A percentile compares a stretch with the other conserved stretches of the same genome.
phyloP scores from a whole-genome alignment of 768 basidiomycete species.

The Trametes meyenii region DNA sequence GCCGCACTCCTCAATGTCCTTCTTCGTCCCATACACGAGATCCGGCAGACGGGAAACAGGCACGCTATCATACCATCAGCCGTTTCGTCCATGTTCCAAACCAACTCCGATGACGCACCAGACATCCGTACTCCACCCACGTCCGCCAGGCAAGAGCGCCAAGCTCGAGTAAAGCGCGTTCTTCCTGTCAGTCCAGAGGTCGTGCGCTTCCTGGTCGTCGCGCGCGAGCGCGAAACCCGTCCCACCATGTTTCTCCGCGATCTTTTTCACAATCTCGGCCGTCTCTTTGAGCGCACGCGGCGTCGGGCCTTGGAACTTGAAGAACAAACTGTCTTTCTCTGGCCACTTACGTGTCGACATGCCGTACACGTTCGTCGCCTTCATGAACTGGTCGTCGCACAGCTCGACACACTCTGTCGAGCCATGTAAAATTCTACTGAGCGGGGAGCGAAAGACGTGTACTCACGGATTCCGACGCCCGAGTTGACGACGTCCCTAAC shows the following conservation, averaged over 20 bases:
- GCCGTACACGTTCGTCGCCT: conserved; percentile 58
- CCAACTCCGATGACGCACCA: conserved; percentile 47
- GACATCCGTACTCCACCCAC: conserved; percentile 76
- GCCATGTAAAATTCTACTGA: neutral
- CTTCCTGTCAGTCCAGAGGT: conserved; percentile 77
- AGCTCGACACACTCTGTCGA: conserved; percentile 80
- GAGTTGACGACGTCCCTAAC: conserved; percentile 69
- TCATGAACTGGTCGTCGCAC: conserved; percentile 72
- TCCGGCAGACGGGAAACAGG: conserved; percentile 68
- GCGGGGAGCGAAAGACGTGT: neutral
- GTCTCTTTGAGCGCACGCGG: conserved; percentile 61
- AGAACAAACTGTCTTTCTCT: conserved; percentile 73
- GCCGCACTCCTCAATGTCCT: conserved; percentile 61
- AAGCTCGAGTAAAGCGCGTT: conserved; percentile 61
- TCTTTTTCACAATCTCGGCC: conserved; percentile 55
- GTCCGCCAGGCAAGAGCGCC: conserved; percentile 57
- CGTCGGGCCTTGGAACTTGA: conserved; percentile 77
- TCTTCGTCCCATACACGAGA: conserved; percentile 68
- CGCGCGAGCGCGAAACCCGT: conserved; percentile 67
- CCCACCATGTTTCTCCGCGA: conserved; percentile 68
- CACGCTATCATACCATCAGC: conserved; percentile 40
- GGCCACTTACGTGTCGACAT: conserved; percentile 58
- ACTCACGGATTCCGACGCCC: conserved; percentile 76
- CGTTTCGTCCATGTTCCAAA: neutral
- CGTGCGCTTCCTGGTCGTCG: conserved; percentile 62